Percentiles rank a stretch among this genome's conserved stretches.
phyloP scores from a whole-genome alignment of 2,329 filamentous ascomycete species.

The Colletotrichum musae region DNA sequence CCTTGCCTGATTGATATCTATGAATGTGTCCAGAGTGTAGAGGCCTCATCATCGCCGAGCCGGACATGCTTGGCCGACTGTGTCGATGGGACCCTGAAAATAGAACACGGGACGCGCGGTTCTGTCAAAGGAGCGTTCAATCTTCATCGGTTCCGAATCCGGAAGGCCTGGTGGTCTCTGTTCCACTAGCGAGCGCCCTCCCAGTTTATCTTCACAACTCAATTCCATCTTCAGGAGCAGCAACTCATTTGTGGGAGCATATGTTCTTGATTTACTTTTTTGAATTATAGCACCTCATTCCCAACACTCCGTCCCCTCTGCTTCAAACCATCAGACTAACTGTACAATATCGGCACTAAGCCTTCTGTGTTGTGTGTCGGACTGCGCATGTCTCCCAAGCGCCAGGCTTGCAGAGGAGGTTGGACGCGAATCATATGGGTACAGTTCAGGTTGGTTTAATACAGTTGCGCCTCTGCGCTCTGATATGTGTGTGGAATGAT shows the following conservation, averaged over 20 bases:
- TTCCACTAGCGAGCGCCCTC: neutral
- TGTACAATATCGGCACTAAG: slow-evolving; percentile 22
- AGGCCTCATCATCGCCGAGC: slow-evolving; percentile 24
- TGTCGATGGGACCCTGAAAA: neutral
- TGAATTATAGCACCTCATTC: slow-evolving; percentile 16
- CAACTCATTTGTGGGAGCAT: neutral
- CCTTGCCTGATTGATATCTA: no score
- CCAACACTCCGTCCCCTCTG: neutral
- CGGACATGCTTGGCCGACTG: neutral
- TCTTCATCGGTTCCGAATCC: neutral
- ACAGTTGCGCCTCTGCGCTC: slow-evolving; percentile 15
- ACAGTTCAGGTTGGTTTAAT: slow-evolving; percentile 22
- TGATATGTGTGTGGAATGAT: slow-evolving; percentile 22
- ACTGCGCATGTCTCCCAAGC: slow-evolving; percentile 33
- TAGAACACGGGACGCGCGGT: slow-evolving; percentile 1
- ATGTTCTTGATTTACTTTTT: slow-evolving; percentile 5
- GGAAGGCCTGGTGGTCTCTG: slow-evolving; percentile 3
- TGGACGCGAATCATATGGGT: slow-evolving; percentile 15
- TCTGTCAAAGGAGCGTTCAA: slow-evolving; percentile 8
- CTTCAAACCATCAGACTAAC: neutral
- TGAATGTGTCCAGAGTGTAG: neutral
- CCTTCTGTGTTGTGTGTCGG: neutral
- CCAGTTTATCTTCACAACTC: neutral
- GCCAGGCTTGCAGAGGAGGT: slow-evolving; percentile 41
- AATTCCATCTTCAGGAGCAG: neutral